phyloP scores from a whole-genome alignment of 805 yeast species.

The Deakozyma indianensis region DNA sequence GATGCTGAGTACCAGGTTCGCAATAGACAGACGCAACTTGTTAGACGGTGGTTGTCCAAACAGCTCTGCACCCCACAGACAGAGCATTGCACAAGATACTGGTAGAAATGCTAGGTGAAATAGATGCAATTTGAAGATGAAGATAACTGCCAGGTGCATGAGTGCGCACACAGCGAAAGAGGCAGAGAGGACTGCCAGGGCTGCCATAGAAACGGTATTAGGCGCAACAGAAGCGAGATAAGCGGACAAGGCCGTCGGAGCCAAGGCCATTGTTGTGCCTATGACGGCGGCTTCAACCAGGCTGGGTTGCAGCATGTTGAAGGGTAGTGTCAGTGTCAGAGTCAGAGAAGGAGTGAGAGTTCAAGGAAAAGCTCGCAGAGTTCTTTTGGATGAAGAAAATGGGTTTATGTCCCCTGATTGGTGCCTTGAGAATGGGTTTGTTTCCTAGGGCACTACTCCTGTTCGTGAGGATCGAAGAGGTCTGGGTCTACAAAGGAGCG shows the following conservation, averaged over 20 bases:
- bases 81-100: constrained; percentile 5
- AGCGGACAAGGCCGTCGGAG: not conserved
- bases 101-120: constrained; percentile 1
- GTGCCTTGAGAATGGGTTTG: no score
- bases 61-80: constrained; percentile 5
- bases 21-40: constrained; percentile 3
- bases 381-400: no score
- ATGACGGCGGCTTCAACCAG: no score
- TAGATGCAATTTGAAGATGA: constrained; percentile 5
- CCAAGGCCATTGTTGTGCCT: no score
- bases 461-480: no score
- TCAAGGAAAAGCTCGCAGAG: no score
- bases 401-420: no score
- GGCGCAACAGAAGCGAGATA: constrained; percentile 4
- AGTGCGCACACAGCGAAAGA: constrained; percentile 1
- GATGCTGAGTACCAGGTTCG: constrained; percentile 4
- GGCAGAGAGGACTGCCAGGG: not conserved
- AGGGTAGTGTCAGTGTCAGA: no score
- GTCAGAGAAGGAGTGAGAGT: no score
- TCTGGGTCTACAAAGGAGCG: no score
- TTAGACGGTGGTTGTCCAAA: not conserved
- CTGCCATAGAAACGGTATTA: constrained; percentile 1
- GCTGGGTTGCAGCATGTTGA: no score
- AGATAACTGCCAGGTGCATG: not conserved
- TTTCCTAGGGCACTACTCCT: no score